A percentile compares a stretch with the other conserved stretches of the same genome.
Evolutionary conservation across 2,329 filamentous ascomycete genomes (phyloP).

Genomic region (Periconia sp.): DNA sequence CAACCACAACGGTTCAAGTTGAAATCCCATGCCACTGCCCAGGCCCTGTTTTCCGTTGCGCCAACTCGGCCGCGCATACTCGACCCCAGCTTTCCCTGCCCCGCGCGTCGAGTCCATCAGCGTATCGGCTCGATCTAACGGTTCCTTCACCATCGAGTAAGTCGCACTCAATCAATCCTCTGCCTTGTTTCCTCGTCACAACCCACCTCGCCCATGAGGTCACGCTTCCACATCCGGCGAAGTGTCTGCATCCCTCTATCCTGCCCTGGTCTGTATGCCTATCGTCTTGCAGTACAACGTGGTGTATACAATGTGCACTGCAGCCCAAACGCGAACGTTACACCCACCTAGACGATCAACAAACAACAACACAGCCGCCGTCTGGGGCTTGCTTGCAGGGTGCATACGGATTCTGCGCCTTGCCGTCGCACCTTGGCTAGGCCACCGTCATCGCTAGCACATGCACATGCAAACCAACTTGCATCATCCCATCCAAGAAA

Average conservation of each 20-base stretch:
- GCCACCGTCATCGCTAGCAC: background rate
- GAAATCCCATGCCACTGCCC: too few species aligned
- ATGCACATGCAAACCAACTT: background rate
- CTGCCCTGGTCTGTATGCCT: background rate
- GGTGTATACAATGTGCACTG: background rate
- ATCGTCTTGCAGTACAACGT: background rate
- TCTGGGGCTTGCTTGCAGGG: background rate
- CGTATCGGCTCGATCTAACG: slow-evolving; percentile 47
- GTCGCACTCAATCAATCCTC: slow-evolving; percentile 6
- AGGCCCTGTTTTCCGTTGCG: background rate
- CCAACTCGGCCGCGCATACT: slow-evolving; percentile 16
- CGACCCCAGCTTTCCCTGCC: slow-evolving; percentile 14
- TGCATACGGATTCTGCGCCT: background rate
- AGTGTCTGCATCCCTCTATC: too few species aligned
- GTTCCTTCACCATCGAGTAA: slow-evolving; percentile 46
- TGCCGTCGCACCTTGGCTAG: background rate
- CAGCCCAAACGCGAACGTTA: background rate
- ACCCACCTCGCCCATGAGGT: slow-evolving; percentile 1
- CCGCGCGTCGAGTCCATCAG: slow-evolving; percentile 31
- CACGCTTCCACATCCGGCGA: background rate
- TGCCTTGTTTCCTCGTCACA: background rate
- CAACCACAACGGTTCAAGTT: background rate
- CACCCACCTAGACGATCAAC: background rate
- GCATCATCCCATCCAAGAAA: background rate
- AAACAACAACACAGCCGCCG: background rate